Base-by-base conservation (phyloP, 495 filamentous ascomycete species). In the Penicillium manginii region DNA sequence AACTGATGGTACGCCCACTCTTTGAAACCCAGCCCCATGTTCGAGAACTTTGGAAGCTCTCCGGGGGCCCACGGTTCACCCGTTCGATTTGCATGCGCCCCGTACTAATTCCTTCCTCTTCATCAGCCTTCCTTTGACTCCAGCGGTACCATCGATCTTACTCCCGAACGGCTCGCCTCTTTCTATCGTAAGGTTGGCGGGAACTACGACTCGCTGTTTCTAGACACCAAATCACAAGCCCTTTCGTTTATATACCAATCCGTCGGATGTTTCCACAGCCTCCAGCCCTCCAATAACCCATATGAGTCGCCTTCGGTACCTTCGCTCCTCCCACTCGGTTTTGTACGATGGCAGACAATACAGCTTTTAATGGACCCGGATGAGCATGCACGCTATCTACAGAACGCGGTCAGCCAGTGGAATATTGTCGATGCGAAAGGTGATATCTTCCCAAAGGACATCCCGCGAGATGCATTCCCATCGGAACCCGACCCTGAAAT, bases 201-300 rank as follows among this genome's bases (percentile, higher is more conserved):
- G 39, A 88, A 97, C 71, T 97, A 92, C 71, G 93, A 98, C 68
- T 77, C 82, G 10, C 79, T 98, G 40, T 98, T 98, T 68, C 79
- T 94, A 47, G 81, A 88, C 9, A 91, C 89, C n/a, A 86, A 88
- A 32, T 70, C 83, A 21, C 73, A 84, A 19, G 86, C 87, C 35
- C 83, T 98, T 23, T 93, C 92, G 22, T 93, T 89, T 67, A 96
- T 98, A 53, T 98, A 96, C 76, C 90, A 91, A 65, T 91, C 88
- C 3, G 78, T 96, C 31, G 96, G 93, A 49, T 97, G 94, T 72
- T 89, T 91, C 58, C 90, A 94, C 68, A 84, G 83, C 31, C 81
- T 93, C 12, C 87, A 88, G 53, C 88, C 89, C 0, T 84, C 85
- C 18, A 74, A 79, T 12, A 84, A 93, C 61, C 86, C 89, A 46